These are phyloP conservation scores for Cryptosporidium bovis DNA, from an alignment of 169 alveolate genomes.

Conservation along the genomic window DNA sequence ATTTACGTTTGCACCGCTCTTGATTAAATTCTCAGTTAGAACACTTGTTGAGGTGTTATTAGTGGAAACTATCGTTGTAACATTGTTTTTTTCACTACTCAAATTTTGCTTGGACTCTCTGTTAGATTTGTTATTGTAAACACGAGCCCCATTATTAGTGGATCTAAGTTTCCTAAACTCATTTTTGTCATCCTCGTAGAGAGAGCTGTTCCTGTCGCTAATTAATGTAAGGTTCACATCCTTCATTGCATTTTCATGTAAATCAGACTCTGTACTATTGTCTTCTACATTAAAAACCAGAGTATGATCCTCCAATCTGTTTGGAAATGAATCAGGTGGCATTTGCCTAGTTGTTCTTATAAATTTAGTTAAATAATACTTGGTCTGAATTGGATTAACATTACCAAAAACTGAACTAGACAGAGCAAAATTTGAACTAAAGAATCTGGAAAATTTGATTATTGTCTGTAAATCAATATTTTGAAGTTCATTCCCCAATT, in stretches of 20 bases:
- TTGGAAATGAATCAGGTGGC: neutral
- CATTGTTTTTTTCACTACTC: neutral
- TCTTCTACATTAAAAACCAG: neutral
- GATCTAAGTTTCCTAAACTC: slow-evolving; percentile 1
- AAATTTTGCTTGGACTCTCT: neutral
- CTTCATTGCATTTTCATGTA: neutral
- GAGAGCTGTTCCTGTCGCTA: neutral
- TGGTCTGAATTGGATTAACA: slow-evolving; percentile 31
- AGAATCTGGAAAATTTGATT: slow-evolving; percentile 17
- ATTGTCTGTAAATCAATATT: neutral
- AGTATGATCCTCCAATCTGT: neutral
- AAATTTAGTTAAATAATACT: slow-evolving; percentile 14
- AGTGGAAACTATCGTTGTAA: too few relatives aligned
- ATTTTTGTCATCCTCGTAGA: neutral
- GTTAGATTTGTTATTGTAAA: neutral
- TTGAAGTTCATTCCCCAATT: slow-evolving; percentile 8
- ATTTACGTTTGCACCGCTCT: neutral
- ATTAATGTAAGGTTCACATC: neutral
- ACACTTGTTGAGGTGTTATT: too few relatives aligned
- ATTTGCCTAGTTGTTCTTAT: neutral
- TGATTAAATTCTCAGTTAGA: neutral
- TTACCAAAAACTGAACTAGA: slow-evolving; percentile 56
- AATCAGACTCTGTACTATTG: neutral
- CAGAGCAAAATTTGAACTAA: slow-evolving; percentile 11
- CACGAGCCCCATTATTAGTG: neutral